phyloP scores from a whole-genome alignment of 139 green algal species.

The Closterium sp. region DNA sequence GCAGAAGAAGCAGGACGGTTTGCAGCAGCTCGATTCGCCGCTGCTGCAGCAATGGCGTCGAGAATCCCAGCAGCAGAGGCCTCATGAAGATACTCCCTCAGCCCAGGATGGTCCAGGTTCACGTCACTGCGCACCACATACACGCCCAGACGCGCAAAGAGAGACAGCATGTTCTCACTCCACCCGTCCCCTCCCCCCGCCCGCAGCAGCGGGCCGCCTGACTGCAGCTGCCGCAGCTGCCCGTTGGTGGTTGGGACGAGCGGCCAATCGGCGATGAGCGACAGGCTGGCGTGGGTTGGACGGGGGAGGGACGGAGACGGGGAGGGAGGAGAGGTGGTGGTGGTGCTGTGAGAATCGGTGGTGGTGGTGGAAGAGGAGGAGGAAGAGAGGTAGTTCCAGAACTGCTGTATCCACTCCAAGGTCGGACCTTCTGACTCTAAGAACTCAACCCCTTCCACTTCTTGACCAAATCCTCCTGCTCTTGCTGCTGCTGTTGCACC shows the following conservation, averaged over 20 bases:
- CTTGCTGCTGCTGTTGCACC: not conserved
- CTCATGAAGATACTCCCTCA: constrained; percentile 54
- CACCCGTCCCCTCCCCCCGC: constrained; percentile 56
- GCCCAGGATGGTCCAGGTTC: constrained; percentile 13
- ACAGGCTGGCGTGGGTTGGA: not conserved
- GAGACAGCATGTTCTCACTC: constrained; percentile 57
- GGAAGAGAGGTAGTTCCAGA: constrained; percentile 49
- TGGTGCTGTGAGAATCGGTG: too few species aligned
- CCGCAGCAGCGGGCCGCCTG: constrained; percentile 2
- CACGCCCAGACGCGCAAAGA: constrained; percentile 58
- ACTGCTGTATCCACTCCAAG: constrained; percentile 19
- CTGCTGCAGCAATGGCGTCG: constrained; percentile 53
- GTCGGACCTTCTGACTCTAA: constrained; percentile 7
- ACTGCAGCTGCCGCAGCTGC: constrained; percentile 44
- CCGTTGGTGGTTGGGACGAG: constrained; percentile 61
- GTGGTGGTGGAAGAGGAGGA: not conserved
- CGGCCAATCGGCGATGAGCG: constrained; percentile 53
- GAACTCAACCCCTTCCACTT: not conserved
- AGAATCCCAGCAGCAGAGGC: constrained; percentile 61
- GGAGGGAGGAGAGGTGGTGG: not conserved
- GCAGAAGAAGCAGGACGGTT: not conserved
- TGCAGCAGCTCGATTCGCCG: not conserved
- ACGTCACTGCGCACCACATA: constrained; percentile 53
- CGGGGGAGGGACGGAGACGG: not conserved
- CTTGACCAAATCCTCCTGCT: not conserved